Conservation (phyloP, 2,329 filamentous ascomycete species). For the Cadophora sp. region DNA sequence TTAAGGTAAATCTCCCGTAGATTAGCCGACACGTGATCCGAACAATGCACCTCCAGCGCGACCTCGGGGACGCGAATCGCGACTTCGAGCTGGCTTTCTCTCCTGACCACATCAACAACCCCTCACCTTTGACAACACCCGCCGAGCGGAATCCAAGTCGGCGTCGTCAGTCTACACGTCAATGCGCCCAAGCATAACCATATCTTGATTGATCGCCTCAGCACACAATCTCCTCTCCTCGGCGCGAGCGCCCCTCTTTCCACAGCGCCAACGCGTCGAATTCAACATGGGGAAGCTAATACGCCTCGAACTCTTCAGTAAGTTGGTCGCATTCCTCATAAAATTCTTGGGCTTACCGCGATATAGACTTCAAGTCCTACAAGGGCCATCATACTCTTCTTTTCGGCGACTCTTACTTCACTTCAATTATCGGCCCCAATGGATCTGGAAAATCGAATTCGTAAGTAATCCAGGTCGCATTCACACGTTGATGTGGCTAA, state of each 20-base stretch:
- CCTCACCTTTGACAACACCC: neutral
- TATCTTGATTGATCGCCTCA: neutral
- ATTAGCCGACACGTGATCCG: slow-evolving; percentile 1
- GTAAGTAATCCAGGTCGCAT: slow-evolving; percentile 61
- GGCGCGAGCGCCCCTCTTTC: slow-evolving; percentile 37
- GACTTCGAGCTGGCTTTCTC: neutral
- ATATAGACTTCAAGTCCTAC: slow-evolving; percentile 96
- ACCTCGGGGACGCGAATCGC: slow-evolving; percentile 10
- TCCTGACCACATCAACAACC: slow-evolving; percentile 10
- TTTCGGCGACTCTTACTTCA: slow-evolving; percentile 98
- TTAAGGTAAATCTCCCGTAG: neutral
- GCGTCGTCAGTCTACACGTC: neutral
- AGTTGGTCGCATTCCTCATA: slow-evolving; percentile 45
- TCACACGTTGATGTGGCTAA: slow-evolving; percentile 33
- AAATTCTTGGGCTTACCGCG: slow-evolving; percentile 30
- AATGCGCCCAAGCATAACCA: slow-evolving; percentile 4
- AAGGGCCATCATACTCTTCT: slow-evolving; percentile 94
- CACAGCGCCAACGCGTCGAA: slow-evolving; percentile 35
- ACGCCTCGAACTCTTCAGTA: slow-evolving; percentile 92
- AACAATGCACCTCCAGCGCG: neutral
- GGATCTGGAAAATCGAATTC: slow-evolving; percentile 99
- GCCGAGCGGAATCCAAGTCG: neutral
- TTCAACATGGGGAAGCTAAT: slow-evolving; percentile 92
- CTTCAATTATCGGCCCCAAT: slow-evolving; percentile 99
- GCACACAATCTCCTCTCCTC: slow-evolving; percentile 7